Evolutionary conservation across 2,329 filamentous ascomycete species (phyloP), one percentile per base, ranked within the genome.

Genomic region (Myriosclerotinia scirpicola): DNA sequence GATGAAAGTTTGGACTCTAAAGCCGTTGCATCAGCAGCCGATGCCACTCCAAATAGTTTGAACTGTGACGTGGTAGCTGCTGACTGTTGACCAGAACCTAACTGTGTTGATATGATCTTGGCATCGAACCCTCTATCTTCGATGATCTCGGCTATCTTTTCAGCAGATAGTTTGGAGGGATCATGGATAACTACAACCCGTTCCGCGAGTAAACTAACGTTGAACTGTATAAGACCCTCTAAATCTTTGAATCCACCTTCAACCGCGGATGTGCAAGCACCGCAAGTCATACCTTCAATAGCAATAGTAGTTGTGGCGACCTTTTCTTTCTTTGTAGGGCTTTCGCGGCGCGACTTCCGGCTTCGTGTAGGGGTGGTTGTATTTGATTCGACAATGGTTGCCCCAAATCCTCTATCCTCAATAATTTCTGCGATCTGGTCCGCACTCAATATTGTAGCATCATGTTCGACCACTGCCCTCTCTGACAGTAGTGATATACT

Each of bases 211-310:
- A 99, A 81, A 78, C 92, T 97, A 77, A 99, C 96, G 76, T 97
- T 97, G 82, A 98, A 97, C 71, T 93, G 91, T 66, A 92, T 76
- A 20, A 98, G 78, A 30, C 95, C 95, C 12, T 90, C 87, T 2
- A 94, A 79, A 69, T 85, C 86, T 71, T 87, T 86, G 79, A 99
- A 95, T 4, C 90, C 92, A 61, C 86, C 84, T 75, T 97, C 91
- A 1, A 98, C 88, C 7, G 94, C 93, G 1, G 94, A 94, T 0
- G 95, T 98, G 78, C 95, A 99, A 53, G 95, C 92, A 30, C 94
- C 94, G 76, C 95, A 98, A 1, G 95, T 99, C 95, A 99, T 99
- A 61, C 95, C 95, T 72, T 95, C 92, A 65, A 99, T 91, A 5
- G 91, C 88, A 22, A 99, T 84, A 0, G 93, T 98, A 0, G 93